Percentiles rank a stretch among this genome's conserved stretches.
phyloP scores from a whole-genome alignment of 257 asterid species.

The Knoxia roxburghii region DNA sequence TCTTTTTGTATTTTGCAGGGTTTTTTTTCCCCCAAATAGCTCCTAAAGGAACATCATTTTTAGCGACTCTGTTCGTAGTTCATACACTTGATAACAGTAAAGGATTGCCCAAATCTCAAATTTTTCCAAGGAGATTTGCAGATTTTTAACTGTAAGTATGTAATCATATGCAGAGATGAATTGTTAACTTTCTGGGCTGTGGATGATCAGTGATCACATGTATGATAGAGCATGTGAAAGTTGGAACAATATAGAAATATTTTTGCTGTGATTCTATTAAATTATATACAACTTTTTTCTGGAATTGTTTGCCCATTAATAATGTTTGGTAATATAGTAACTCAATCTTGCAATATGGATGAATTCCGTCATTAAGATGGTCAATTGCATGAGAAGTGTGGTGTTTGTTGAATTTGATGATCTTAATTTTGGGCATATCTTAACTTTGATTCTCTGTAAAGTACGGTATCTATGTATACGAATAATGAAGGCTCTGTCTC shows the following conservation, averaged over 20 bases:
- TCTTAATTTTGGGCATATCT: background rate
- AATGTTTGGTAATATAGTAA: background rate
- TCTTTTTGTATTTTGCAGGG: background rate
- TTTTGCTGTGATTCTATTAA: background rate
- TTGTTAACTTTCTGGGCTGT: too few species aligned
- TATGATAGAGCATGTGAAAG: background rate
- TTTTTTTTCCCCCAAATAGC: background rate
- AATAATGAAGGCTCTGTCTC: background rate
- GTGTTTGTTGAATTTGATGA: background rate
- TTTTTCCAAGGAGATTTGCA: constrained; percentile 1
- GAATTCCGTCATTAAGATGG: background rate
- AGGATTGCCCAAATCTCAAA: constrained; percentile 4
- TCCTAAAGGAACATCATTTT: background rate
- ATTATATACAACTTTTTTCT: background rate
- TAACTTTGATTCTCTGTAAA: background rate
- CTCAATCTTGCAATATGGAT: background rate
- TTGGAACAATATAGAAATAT: background rate
- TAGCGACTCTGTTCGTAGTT: background rate
- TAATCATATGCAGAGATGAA: background rate
- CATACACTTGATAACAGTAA: background rate
- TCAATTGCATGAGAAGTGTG: background rate
- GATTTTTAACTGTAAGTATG: background rate
- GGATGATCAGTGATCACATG: background rate
- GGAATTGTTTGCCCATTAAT: background rate
- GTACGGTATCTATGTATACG: background rate